Conservation (phyloP, 768 basidiomycete genomes). For the Lactarius indigo region DNA sequence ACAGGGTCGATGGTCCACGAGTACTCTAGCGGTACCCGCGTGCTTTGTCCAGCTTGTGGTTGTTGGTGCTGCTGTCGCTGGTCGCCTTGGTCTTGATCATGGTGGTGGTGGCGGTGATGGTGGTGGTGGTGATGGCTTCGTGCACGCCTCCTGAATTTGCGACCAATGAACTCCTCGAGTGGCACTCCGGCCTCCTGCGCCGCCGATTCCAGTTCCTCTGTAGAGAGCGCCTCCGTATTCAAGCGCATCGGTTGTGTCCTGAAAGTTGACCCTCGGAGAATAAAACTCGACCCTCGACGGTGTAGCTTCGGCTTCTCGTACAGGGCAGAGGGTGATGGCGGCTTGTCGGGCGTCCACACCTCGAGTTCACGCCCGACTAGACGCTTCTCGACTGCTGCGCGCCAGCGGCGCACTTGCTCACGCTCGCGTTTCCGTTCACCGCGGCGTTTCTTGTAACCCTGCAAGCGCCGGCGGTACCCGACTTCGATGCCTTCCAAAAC, state of each 20-base stretch:
- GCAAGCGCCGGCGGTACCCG: slow-evolving; percentile 55
- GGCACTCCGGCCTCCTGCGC: slow-evolving; percentile 68
- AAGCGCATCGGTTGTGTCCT: slow-evolving; percentile 46
- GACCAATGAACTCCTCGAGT: slow-evolving; percentile 41
- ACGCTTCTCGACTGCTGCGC: slow-evolving; percentile 58
- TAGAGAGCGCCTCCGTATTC: slow-evolving; percentile 58
- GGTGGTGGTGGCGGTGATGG: neutral
- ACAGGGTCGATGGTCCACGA: slow-evolving; percentile 18
- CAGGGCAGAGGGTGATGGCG: neutral
- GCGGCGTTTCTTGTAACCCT: slow-evolving; percentile 44
- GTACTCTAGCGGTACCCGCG: slow-evolving; percentile 11
- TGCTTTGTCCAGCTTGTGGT: neutral
- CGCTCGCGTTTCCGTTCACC: slow-evolving; percentile 41
- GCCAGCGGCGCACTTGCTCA: slow-evolving; percentile 53
- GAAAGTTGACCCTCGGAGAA: slow-evolving; percentile 20
- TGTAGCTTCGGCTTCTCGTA: slow-evolving; percentile 16
- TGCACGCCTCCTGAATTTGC: slow-evolving; percentile 19
- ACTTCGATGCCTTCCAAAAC: slow-evolving; percentile 70
- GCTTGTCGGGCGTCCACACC: slow-evolving; percentile 47
- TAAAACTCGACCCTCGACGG: slow-evolving; percentile 26
- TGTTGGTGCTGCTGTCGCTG: neutral
- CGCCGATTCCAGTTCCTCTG: slow-evolving; percentile 53
- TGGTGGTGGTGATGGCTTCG: neutral
- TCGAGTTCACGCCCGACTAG: slow-evolving; percentile 48
- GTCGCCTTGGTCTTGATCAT: neutral